These are phyloP conservation scores for Hyaloperonospora arabidopsidis DNA, from an alignment of 352 stramenopile genomes.

Conservation along the genomic window DNA sequence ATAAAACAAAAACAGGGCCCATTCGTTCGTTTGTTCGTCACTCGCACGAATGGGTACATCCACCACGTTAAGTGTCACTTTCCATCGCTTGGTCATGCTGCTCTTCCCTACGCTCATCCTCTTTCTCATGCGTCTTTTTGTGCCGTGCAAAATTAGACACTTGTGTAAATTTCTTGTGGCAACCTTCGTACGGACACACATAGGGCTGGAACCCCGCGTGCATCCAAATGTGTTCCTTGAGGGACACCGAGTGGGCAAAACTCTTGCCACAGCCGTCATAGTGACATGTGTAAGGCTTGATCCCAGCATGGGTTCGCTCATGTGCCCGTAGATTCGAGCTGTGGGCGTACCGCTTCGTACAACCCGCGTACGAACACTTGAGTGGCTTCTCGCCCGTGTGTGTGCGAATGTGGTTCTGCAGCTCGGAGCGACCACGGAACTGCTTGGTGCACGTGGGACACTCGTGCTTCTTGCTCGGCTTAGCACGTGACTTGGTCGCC, in stretches of 20 bases:
- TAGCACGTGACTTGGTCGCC: constrained; percentile 79
- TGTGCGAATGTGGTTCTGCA: constrained; percentile 85
- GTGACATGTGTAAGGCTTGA: constrained; percentile 88
- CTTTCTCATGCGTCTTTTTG: constrained; percentile 84
- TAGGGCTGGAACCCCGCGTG: constrained; percentile 87
- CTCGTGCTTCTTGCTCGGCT: constrained; percentile 81
- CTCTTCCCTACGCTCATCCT: constrained; percentile 37
- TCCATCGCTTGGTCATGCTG: constrained; percentile 28
- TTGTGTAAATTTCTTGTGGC: constrained; percentile 87
- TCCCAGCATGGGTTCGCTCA: constrained; percentile 82
- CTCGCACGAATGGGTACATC: not conserved
- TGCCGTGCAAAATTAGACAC: constrained; percentile 82
- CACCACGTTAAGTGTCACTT: constrained; percentile 31
- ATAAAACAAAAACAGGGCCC: not conserved
- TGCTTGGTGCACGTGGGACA: constrained; percentile 81
- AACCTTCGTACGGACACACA: constrained; percentile 85
- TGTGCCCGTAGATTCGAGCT: constrained; percentile 88
- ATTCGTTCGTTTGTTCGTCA: constrained; percentile 14
- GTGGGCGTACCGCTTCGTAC: constrained; percentile 85
- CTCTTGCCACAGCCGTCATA: constrained; percentile 85
- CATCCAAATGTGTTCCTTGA: constrained; percentile 90
- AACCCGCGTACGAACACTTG: constrained; percentile 80
- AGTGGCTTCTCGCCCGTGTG: constrained; percentile 88
- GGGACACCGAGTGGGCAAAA: constrained; percentile 86
- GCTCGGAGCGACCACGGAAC: constrained; percentile 73